Percentiles rank a stretch among this genome's conserved stretches.
These are phyloP conservation scores for Citrullus amarus DNA, from an alignment of 306 rosid genomes.

Conservation along the genomic window DNA sequence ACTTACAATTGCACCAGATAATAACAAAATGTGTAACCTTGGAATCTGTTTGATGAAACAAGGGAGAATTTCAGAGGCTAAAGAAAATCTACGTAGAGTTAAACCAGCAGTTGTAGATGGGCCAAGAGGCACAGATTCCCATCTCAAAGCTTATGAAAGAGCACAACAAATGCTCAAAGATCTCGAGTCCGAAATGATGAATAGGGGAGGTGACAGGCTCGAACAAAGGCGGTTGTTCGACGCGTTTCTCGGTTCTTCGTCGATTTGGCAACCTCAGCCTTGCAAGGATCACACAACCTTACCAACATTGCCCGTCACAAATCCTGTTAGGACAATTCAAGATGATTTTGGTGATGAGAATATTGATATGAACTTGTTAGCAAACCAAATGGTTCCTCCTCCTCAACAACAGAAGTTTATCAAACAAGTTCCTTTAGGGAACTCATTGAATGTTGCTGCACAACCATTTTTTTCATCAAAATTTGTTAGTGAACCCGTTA, in stretches of 20 bases:
- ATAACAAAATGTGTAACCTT: constrained; percentile 94
- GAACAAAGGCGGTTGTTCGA: constrained; percentile 88
- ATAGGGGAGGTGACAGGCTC: constrained; percentile 54
- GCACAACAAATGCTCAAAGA: constrained; percentile 98
- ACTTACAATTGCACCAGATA: constrained; percentile 69
- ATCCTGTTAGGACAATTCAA: constrained; percentile 13
- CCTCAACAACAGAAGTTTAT: constrained; percentile 14
- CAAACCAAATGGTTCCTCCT: constrained; percentile 12
- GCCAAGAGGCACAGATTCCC: constrained; percentile 98
- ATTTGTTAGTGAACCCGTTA: constrained; percentile 19
- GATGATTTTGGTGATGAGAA: constrained; percentile 74
- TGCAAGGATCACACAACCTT: constrained; percentile 53
- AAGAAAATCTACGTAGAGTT: constrained; percentile 60
- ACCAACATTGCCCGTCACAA: constrained; percentile 18
- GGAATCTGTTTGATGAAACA: constrained; percentile 98
- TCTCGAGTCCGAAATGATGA: constrained; percentile 82
- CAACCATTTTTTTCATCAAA: constrained; percentile 67
- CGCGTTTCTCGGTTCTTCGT: constrained; percentile 86
- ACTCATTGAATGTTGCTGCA: constrained; percentile 64
- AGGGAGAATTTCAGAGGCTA: constrained; percentile 83
- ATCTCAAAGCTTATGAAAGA: constrained; percentile 94
- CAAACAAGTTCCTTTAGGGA: constrained; percentile 23
- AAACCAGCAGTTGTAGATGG: constrained; percentile 83
- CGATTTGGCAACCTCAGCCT: constrained; percentile 99
- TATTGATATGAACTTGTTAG: constrained; percentile 26